Evolutionary conservation across 257 asterid genomes (phyloP), one percentile per base, ranked within the genome.

Genomic region (Scutellaria barbata): DNA sequence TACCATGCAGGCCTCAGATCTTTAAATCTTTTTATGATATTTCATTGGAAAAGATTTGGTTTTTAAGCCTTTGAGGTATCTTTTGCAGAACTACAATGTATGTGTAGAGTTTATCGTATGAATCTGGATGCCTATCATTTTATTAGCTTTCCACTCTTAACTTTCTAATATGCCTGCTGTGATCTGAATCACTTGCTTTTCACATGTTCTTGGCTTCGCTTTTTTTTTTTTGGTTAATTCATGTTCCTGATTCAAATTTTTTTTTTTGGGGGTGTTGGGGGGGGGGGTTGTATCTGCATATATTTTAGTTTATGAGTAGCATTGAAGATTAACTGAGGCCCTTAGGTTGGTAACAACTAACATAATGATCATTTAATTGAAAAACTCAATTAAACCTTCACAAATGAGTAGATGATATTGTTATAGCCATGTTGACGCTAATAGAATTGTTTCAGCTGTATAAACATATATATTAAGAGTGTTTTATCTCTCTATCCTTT

Each of bases 1-100:
- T 10, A n/a, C 14, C 33, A 17, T 56, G 17, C 39, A 33, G 57
- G 50, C 67, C 20, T 43, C 57, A 52, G 41, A 48, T 10, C 40
- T 22, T 42, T 63, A 12, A 63, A 22, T 61, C 41, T 16, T n/a
- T n/a, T n/a, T 41, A 35, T 48, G 13, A 12, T 52, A 53, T 63
- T 71, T 46, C 7, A 30, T 45, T 33, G 5, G 52, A 42, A 33
- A 46, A 10, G 3, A 18, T 12, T 51, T 62, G 52, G 47, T 51
- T 50, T 18, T 48, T 8, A 55, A 13, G 61, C 35, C 35, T n/a
- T 68, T 41, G 37, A 37, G 52, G 13, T 68, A 37, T 71, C 25
- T 8, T 71, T 37, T 8, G 16, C 39, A 57, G 41, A 47, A 45
- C 39, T 57, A 47, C 18, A 10, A 8, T 20, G 17, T 63, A 0